Percentiles rank a stretch among this genome's conserved stretches.
Evolutionary conservation across 495 filamentous ascomycete species (phyloP).

Genomic region (Aspergillus egyptiacus): DNA sequence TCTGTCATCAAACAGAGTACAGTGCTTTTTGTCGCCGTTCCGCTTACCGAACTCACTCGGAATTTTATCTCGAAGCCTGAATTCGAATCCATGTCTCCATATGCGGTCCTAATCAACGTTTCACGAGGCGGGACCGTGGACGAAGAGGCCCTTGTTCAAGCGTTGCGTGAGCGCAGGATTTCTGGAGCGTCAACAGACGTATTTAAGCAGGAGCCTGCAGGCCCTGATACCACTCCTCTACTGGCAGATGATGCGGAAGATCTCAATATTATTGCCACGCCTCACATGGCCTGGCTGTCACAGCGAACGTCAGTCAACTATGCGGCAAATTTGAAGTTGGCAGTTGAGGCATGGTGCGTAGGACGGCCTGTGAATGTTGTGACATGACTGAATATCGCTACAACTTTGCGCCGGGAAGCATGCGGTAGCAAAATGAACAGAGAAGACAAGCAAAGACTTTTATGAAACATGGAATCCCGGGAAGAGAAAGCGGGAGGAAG

Average conservation of each 20-base stretch:
- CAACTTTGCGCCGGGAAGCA: too few species aligned
- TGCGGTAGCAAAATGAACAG: too few species aligned
- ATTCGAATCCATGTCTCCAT: constrained; percentile 42
- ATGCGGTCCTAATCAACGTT: constrained; percentile 52
- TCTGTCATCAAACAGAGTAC: constrained; percentile 40
- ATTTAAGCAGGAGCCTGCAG: constrained; percentile 47
- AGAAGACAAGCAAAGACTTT: too few species aligned
- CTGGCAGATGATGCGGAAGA: constrained; percentile 21
- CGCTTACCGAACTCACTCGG: constrained; percentile 38
- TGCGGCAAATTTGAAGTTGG: constrained; percentile 13
- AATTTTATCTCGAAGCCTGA: constrained; percentile 47
- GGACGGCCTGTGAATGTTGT: constrained; percentile 19
- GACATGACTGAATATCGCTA: constrained; percentile 2
- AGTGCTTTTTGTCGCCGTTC: constrained; percentile 44
- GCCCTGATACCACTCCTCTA: constrained; percentile 22
- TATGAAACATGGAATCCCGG: too few species aligned
- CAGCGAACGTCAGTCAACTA: constrained; percentile 21
- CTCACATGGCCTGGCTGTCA: constrained; percentile 31
- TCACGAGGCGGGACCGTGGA: constrained; percentile 54
- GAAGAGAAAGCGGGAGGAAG: too few species aligned
- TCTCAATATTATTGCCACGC: constrained; percentile 28
- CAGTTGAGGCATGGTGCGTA: constrained; percentile 17
- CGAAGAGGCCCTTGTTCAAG: constrained; percentile 46
- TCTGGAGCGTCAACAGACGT: constrained; percentile 53
- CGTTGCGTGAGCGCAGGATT: constrained; percentile 41